Evolutionary conservation across 1,284 basidiomycete genomes (phyloP), one percentile per base, ranked within the genome.

Genomic region (Irpex sp.): DNA sequence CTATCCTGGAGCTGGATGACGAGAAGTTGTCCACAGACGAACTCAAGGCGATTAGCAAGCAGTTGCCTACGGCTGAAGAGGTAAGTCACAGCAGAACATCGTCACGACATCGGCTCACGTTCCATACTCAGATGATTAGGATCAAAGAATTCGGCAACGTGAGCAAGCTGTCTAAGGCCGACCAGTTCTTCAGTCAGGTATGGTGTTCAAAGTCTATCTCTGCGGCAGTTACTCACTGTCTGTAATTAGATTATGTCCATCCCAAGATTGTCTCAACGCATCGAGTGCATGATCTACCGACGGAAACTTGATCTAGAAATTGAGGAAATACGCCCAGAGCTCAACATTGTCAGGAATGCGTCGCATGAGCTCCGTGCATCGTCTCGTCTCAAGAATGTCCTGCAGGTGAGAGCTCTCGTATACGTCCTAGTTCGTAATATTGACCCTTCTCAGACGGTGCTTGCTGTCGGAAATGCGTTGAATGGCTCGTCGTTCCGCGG

Each of bases 401-500:
- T 97, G 7, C 84, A 88, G 77, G 91, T 90, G 58, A 68, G 78
- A 62, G 15, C 35, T 50, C 26, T 6, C 43, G 60, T 33, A 6
- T 57, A 8, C 36, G 62, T n/a, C 64, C 60, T 33, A 57, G 39
- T 19, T 61, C n/a, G 51, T 31, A 26, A 62, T 21, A 5, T 49
- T 54, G 58, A 62, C 11, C 56, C 7, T 6, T 43, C 33, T 36
- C 65, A 89, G 89, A 83, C 83, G 63, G 83, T 95, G 2, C 78
- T 97, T 15, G 77, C 81, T 4, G 79, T 97, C 5, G 95, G 95
- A 0, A 97, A 97, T 72, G 83, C 84, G 1, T 74, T 97, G 64
- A 97, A 97, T 71, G 84, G 82, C 0, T 87, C 90, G 1, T 91
- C 87, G 0, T 95, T 94, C 77, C 84, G 94, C 53, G 95, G 95